phyloP scores from a whole-genome alignment of 495 filamentous ascomycete genomes.

The Daldinia vernicosa region DNA sequence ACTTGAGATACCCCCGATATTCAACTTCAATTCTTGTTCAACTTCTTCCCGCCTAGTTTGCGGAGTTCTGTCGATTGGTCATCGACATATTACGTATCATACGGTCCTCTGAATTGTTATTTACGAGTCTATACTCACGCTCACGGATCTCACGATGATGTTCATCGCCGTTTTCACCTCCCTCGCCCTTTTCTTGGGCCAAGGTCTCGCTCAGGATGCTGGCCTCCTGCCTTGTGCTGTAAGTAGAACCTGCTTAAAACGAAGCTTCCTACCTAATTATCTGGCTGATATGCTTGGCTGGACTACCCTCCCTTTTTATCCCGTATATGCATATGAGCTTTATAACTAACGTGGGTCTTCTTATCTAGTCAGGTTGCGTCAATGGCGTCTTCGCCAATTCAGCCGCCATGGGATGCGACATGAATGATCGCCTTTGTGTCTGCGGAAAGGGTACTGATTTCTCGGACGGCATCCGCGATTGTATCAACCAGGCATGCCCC shows the following conservation, averaged over 20 bases:
- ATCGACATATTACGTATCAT: conserved; percentile 4
- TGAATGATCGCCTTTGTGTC: conserved; percentile 42
- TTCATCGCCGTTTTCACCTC: conserved; percentile 10
- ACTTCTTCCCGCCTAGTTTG: conserved; percentile 3
- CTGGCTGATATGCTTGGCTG: neutral
- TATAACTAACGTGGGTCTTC: conserved; percentile 17
- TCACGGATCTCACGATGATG: conserved; percentile 20
- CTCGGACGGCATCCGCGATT: conserved; percentile 43
- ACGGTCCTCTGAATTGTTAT: neutral
- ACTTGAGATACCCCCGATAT: conserved; percentile 36
- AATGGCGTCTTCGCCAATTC: conserved; percentile 42
- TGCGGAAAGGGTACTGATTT: conserved; percentile 34
- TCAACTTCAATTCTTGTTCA: conserved; percentile 19
- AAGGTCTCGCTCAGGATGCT: conserved; percentile 27
- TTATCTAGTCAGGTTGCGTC: conserved; percentile 43
- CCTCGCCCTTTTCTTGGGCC: conserved; percentile 27
- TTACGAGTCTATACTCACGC: neutral
- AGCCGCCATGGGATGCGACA: conserved; percentile 26
- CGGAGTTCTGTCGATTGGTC: conserved; percentile 9
- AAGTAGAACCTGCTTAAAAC: conserved; percentile 11
- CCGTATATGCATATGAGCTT: neutral
- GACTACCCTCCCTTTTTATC: neutral
- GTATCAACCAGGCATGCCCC: conserved; percentile 35
- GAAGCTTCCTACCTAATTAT: neutral
- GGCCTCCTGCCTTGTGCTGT: conserved; percentile 31